Percentiles rank a stretch among this genome's conserved stretches.
Conservation (phyloP, 2,329 filamentous ascomycete species). For the Colletotrichum incanum region DNA sequence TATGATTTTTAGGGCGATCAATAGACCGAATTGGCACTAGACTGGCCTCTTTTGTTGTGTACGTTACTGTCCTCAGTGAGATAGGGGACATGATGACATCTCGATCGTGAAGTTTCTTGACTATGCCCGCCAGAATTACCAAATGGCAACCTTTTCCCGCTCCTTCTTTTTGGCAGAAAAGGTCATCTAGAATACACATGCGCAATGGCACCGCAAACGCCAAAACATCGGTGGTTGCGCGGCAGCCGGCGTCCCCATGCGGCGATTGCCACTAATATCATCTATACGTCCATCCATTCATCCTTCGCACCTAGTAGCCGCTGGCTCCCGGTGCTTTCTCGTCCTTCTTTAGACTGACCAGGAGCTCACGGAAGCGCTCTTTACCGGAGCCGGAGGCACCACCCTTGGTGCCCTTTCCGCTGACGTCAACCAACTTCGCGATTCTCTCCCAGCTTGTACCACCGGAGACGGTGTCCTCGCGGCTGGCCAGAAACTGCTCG, state of each 20-base stretch:
- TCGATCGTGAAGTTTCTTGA: conserved; percentile 25
- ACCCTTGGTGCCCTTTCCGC: conserved; percentile 90
- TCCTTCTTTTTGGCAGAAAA: conserved; percentile 17
- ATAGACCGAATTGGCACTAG: conserved; percentile 33
- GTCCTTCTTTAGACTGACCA: conserved; percentile 92
- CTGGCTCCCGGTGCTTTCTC: conserved; percentile 83
- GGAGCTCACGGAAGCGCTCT: conserved; percentile 93
- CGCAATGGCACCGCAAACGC: conserved; percentile 3
- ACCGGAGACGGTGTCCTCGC: conserved; percentile 93
- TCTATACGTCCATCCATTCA: neutral
- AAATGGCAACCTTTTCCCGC: conserved; percentile 26
- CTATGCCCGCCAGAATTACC: conserved; percentile 28
- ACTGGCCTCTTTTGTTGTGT: conserved; percentile 11
- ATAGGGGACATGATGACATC: conserved; percentile 21
- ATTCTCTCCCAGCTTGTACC: conserved; percentile 99
- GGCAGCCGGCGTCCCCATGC: neutral
- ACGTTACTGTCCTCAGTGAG: conserved; percentile 20
- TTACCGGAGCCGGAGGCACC: conserved; percentile 93
- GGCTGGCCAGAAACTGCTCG: conserved; percentile 89
- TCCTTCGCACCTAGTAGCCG: conserved; percentile 65
- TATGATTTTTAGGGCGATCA: conserved; percentile 38
- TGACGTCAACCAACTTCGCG: conserved; percentile 96
- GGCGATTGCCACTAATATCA: conserved; percentile 1
- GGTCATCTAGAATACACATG: conserved; percentile 38
- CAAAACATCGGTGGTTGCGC: conserved; percentile 6